Base-by-base conservation (phyloP, 2,329 filamentous ascomycete species). In the Coniochaeta prunicola region DNA sequence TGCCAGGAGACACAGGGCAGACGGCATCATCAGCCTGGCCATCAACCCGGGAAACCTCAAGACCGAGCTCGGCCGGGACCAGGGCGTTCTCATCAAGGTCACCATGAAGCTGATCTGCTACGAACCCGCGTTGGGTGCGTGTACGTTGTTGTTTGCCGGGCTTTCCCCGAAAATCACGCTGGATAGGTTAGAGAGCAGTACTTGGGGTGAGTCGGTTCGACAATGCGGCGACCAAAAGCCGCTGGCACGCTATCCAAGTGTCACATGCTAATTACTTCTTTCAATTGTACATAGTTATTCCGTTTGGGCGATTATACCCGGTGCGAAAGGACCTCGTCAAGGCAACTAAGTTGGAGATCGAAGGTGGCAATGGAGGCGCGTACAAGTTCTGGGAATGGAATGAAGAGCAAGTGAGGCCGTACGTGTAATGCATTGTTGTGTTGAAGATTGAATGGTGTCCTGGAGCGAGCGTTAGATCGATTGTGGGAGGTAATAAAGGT, bases 361-460 rank as follows among this genome's bases (percentile, higher is more conserved):
- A 77, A 50, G 74, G 75, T 1, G 75, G 75, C 1, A 71, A 66
- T 4, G 75, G 73, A 1, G 65, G 65, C 19, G 71, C 67, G 0
- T 64, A 69, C 56, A 67, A 69, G 53, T 77, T 77, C 54, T 78
- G 74, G 74, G 64, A 71, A 4, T 78, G 76, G 76, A 71, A 68
- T 1, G 70, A 76, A 58, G 68, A 70, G 17, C 74, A 77, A 38
- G 63, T 76, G 19, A 67, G 69, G 34, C 58, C 63, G n/a, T 67
- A 63, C 33, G 50, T 64, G 30, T 68, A 6, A 53, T 42, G 40
- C 13, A 40, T 40, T 17, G 36, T 40, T 17, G 13, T 40, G 36
- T 15, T 15, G 17, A 19, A 17, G 36, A 19, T 5, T 40, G 36
- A 40, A 17, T 40, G 36, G 5, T 17, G 36, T 40, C 12, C n/a